Percentiles rank a stretch among this genome's conserved stretches.
Conservation (phyloP, 2,329 filamentous ascomycete species). For the Phialophora macrospora region DNA sequence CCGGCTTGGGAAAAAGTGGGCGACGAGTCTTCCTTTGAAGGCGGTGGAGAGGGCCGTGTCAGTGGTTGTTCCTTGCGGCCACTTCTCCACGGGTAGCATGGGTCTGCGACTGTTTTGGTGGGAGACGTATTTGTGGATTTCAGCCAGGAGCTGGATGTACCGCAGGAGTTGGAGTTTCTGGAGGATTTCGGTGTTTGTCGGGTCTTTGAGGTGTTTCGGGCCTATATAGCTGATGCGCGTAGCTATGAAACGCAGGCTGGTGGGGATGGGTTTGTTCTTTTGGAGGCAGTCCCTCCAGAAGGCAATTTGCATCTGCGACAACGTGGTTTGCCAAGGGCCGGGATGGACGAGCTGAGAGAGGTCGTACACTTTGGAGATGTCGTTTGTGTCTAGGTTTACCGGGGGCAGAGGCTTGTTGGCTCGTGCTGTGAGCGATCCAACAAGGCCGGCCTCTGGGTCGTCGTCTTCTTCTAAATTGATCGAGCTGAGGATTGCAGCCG, state of each 20-base stretch:
- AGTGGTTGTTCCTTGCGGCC: slow-evolving; percentile 34
- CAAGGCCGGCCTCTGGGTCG: slow-evolving; percentile 23
- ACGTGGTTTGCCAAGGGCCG: slow-evolving; percentile 47
- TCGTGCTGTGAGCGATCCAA: slow-evolving; percentile 47
- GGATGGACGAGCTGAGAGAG: slow-evolving; percentile 49
- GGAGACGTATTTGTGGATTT: slow-evolving; percentile 50
- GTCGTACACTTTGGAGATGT: slow-evolving; percentile 54
- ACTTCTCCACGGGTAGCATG: slow-evolving; percentile 35
- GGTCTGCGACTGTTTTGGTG: slow-evolving; percentile 43
- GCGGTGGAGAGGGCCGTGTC: slow-evolving; percentile 35
- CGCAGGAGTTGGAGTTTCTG: slow-evolving; percentile 50
- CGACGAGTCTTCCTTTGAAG: slow-evolving; percentile 49
- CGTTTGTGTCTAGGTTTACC: slow-evolving; percentile 49
- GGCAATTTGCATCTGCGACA: slow-evolving; percentile 50
- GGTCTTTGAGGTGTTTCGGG: slow-evolving; percentile 47
- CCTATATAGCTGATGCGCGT: slow-evolving; percentile 49
- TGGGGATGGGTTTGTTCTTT: slow-evolving; percentile 46
- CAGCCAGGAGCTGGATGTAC: slow-evolving; percentile 52
- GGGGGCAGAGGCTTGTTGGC: slow-evolving; percentile 53
- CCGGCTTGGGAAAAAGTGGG: slow-evolving; percentile 49
- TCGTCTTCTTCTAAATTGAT: slow-evolving; percentile 44
- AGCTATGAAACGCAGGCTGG: slow-evolving; percentile 51
- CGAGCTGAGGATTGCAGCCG: slow-evolving; percentile 51
- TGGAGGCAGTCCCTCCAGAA: slow-evolving; percentile 51
- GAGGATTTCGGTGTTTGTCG: slow-evolving; percentile 16